Conservation (phyloP, 768 basidiomycete genomes). For the Leccinum boreale region DNA sequence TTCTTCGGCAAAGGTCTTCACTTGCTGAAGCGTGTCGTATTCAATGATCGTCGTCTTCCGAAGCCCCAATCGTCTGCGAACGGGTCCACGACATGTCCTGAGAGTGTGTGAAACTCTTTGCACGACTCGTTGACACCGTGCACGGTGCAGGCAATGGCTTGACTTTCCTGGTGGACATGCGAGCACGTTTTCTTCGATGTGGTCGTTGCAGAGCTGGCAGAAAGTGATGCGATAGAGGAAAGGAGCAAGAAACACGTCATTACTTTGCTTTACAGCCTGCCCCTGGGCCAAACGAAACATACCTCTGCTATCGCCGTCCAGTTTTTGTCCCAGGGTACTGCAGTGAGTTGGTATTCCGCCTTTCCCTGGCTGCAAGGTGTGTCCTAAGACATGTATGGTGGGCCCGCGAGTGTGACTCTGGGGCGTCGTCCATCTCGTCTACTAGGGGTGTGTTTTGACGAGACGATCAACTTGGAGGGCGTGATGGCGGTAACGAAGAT, state of each 20-base stretch:
- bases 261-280: too few species aligned
- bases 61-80: slow-evolving; percentile 94
- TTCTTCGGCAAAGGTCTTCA: slow-evolving; percentile 67
- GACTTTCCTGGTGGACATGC: slow-evolving; percentile 76
- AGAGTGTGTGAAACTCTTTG: slow-evolving; percentile 66
- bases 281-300: slow-evolving; percentile 14
- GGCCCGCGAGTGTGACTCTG: slow-evolving; percentile 64
- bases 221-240: neutral
- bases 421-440: slow-evolving; percentile 46
- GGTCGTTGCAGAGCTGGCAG: slow-evolving; percentile 88
- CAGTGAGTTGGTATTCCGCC: slow-evolving; percentile 73
- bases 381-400: slow-evolving; percentile 81
- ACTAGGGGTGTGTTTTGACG: slow-evolving; percentile 83
- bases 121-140: slow-evolving; percentile 79
- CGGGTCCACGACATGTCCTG: slow-evolving; percentile 60
- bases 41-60: slow-evolving; percentile 60
- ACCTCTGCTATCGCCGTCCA: slow-evolving; percentile 94
- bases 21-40: slow-evolving; percentile 59
- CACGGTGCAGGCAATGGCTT: slow-evolving; percentile 90
- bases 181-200: slow-evolving; percentile 95
- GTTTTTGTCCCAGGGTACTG: slow-evolving; percentile 70
- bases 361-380: slow-evolving; percentile 55
- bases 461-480: slow-evolving; percentile 69
- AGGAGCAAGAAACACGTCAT: too few species aligned
- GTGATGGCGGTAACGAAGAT: slow-evolving; percentile 91